phyloP scores from a whole-genome alignment of 257 asterid species.

The Phtheirospermum japonicum region DNA sequence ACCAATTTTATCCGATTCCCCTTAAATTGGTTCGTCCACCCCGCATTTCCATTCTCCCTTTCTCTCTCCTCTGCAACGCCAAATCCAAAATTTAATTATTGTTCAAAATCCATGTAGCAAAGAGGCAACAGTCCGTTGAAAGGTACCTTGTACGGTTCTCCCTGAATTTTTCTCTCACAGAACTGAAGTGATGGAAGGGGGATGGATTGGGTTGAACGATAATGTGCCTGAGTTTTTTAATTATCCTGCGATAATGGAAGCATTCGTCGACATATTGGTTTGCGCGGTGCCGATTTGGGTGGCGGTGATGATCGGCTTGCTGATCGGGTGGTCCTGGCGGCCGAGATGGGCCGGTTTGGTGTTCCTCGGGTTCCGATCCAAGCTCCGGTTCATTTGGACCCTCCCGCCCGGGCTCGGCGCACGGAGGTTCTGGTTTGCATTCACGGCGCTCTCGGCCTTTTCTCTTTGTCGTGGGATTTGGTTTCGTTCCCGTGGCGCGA shows the following conservation, averaged over 20 bases:
- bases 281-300: conserved; percentile 96
- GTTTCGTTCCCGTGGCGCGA: conserved; percentile 54
- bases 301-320: conserved; percentile 87
- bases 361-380: conserved; percentile 77
- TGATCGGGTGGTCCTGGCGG: conserved; percentile 98
- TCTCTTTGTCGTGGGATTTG: conserved; percentile 76
- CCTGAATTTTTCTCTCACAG: conserved; percentile 1
- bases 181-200: conserved; percentile 54
- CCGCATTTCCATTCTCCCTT: conserved; percentile 25
- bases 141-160: background rate
- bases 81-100: conserved; percentile 13
- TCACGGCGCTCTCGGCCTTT: conserved; percentile 88
- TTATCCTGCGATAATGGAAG: conserved; percentile 60
- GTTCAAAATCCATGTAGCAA: conserved; percentile 33
- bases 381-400: conserved; percentile 78
- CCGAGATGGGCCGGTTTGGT: conserved; percentile 88
- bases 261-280: conserved; percentile 86
- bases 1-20: conserved; percentile 32
- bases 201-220: conserved; percentile 46
- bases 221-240: conserved; percentile 46
- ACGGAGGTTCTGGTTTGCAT: conserved; percentile 80
- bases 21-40: conserved; percentile 22
- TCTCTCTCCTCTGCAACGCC: conserved; percentile 25
- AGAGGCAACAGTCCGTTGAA: conserved; percentile 8
- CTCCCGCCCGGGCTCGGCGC: conserved; percentile 95